phyloP scores from a whole-genome alignment of 2,329 filamentous ascomycete species.

The Myrmaecium sp. region DNA sequence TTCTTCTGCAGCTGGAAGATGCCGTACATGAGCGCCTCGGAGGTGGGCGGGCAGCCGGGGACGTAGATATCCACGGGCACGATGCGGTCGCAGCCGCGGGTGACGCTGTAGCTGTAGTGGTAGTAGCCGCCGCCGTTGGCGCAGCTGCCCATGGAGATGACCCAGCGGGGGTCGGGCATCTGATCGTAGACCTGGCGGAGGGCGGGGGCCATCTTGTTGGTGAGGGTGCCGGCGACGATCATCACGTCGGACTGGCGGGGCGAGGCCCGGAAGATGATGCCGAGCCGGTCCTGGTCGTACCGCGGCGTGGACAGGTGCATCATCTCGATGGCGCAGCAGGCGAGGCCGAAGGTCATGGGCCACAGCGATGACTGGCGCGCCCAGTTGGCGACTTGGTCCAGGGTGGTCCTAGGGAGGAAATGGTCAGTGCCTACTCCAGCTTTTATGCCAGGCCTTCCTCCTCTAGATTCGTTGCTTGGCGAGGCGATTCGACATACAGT shows the following conservation, averaged over 20 bases:
- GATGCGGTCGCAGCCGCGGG: conserved; percentile 61
- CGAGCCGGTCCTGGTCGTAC: conserved; percentile 78
- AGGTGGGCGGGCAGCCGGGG: conserved; percentile 48
- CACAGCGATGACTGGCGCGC: conserved; percentile 74
- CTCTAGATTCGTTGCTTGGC: background rate
- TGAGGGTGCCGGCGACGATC: conserved; percentile 85
- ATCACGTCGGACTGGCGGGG: conserved; percentile 85
- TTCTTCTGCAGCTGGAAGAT: conserved; percentile 68
- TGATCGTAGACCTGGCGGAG: conserved; percentile 86
- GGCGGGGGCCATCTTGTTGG: conserved; percentile 92
- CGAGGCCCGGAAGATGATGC: conserved; percentile 83
- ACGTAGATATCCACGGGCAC: conserved; percentile 76
- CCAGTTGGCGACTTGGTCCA: conserved; percentile 77
- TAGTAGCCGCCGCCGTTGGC: conserved; percentile 78
- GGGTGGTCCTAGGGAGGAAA: conserved; percentile 42
- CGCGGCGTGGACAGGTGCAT: conserved; percentile 86
- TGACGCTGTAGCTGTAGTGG: conserved; percentile 70
- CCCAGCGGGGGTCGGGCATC: conserved; percentile 86
- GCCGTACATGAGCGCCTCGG: conserved; percentile 39
- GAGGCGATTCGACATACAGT: conserved; percentile 45
- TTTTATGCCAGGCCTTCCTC: background rate
- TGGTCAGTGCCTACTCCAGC: background rate
- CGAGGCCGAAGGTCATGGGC: conserved; percentile 81
- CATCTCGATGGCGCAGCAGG: conserved; percentile 87
- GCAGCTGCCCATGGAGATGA: conserved; percentile 70